Evolutionary conservation across 164 flowering plant species (phyloP).

Genomic region (Liriodendron chinense): DNA sequence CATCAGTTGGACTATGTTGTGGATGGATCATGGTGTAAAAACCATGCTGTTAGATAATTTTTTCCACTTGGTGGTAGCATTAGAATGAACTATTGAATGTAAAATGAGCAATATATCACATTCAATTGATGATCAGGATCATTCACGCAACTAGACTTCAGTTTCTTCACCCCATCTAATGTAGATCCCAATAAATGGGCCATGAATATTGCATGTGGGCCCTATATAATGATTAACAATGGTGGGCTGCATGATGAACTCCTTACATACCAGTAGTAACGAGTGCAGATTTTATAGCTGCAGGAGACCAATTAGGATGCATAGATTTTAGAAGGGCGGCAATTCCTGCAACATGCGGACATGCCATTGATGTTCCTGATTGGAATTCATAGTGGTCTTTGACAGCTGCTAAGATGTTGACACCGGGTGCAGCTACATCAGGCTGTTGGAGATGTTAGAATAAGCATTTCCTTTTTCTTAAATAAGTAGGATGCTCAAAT

Average conservation of each 20-base stretch:
- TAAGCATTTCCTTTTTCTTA: not conserved
- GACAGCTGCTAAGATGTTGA: constrained; percentile 36
- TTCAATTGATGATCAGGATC: not conserved
- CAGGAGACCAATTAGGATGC: constrained; percentile 50
- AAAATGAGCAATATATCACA: not conserved
- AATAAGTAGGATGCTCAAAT: no score
- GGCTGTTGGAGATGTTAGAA: constrained; percentile 28
- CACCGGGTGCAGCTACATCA: constrained; percentile 49
- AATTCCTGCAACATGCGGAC: constrained; percentile 47
- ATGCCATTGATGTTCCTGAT: constrained; percentile 53
- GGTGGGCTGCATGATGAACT: no score
- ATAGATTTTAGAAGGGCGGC: constrained; percentile 44
- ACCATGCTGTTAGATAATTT: no score
- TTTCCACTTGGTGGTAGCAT: no score
- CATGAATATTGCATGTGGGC: not conserved
- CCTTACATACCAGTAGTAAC: constrained; percentile 41
- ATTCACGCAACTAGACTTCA: no score
- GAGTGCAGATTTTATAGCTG: constrained; percentile 46
- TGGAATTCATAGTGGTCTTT: constrained; percentile 11
- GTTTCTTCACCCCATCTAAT: no score
- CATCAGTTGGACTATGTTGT: no score
- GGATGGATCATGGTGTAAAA: no score
- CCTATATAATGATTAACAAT: no score
- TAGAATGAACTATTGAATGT: no score
- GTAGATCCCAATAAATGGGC: not conserved